A percentile compares a stretch with the other conserved stretches of the same genome.
Evolutionary conservation across 345 rosid genomes (phyloP).

Genomic region (Murraya koenigii): DNA sequence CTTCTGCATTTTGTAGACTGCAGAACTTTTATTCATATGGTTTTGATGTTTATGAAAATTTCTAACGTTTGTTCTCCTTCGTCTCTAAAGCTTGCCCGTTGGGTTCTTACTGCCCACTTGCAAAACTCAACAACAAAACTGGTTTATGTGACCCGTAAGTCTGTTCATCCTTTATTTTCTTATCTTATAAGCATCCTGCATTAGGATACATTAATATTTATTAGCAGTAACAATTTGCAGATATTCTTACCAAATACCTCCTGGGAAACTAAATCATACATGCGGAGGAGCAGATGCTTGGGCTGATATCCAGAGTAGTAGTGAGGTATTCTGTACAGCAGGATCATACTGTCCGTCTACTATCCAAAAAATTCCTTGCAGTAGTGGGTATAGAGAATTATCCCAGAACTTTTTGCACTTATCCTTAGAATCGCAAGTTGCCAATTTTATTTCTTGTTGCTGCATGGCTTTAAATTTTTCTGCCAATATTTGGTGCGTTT

Average conservation of each 20-base stretch:
- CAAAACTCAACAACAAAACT: conserved; percentile 63
- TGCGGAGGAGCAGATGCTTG: conserved; percentile 96
- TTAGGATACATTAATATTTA: conserved; percentile 35
- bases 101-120: conserved; percentile 86
- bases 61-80: conserved; percentile 4
- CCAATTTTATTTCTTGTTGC: conserved; percentile 4
- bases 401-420: conserved; percentile 31
- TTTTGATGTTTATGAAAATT: background rate
- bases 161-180: conserved; percentile 18
- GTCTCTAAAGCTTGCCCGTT: conserved; percentile 81
- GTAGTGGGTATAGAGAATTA: conserved; percentile 64
- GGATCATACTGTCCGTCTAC: conserved; percentile 93
- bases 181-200: conserved; percentile 11
- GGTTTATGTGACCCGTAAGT: conserved; percentile 98
- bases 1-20: background rate
- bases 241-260: conserved; percentile 84
- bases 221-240: conserved; percentile 59
- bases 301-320: conserved; percentile 79
- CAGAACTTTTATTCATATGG: background rate
- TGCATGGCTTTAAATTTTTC: conserved; percentile 15
- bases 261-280: conserved; percentile 67
- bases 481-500: conserved; percentile 5
- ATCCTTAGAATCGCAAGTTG: conserved; percentile 18
- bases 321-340: conserved; percentile 84
- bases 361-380: conserved; percentile 72